Evolutionary conservation across 768 basidiomycete genomes (phyloP).

Genomic region (Tubosaeta sp.): DNA sequence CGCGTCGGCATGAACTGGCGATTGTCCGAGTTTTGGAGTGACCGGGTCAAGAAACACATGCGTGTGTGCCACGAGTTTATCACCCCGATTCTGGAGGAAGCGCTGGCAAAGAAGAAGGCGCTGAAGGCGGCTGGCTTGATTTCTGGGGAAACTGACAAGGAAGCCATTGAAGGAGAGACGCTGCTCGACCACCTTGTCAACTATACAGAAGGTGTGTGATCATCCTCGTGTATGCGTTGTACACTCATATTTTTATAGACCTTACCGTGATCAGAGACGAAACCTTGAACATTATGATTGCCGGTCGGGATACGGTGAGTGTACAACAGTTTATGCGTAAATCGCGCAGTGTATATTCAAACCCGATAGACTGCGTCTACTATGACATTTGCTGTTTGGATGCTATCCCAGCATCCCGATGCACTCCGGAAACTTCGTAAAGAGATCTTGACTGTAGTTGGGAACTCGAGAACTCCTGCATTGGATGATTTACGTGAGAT

Average conservation of each 20-base stretch:
- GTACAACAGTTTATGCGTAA: background rate
- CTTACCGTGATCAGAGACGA: slow-evolving; percentile 32
- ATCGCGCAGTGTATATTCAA: background rate
- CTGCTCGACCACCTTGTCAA: slow-evolving; percentile 30
- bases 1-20: slow-evolving; percentile 30
- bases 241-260: slow-evolving; percentile 15
- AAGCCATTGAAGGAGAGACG: slow-evolving; percentile 22
- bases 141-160: slow-evolving; percentile 6
- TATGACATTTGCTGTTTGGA: slow-evolving; percentile 35
- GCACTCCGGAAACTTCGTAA: slow-evolving; percentile 27
- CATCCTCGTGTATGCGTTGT: background rate
- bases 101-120: slow-evolving; percentile 33
- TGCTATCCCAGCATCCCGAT: slow-evolving; percentile 39
- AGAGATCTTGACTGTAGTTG: slow-evolving; percentile 28
- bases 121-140: background rate
- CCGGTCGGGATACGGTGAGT: slow-evolving; percentile 33
- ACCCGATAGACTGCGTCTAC: slow-evolving; percentile 26
- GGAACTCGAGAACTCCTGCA: slow-evolving; percentile 26
- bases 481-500: slow-evolving; percentile 32
- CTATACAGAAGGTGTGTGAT: slow-evolving; percentile 23
- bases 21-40: slow-evolving; percentile 44
- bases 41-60: slow-evolving; percentile 44
- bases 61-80: slow-evolving; percentile 47
- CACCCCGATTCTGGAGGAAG: slow-evolving; percentile 48
- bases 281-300: slow-evolving; percentile 36